A percentile compares a stretch with the other conserved stretches of the same genome.
Evolutionary conservation across 2,329 filamentous ascomycete species (phyloP).

Genomic region (Ceratocystis variospora): DNA sequence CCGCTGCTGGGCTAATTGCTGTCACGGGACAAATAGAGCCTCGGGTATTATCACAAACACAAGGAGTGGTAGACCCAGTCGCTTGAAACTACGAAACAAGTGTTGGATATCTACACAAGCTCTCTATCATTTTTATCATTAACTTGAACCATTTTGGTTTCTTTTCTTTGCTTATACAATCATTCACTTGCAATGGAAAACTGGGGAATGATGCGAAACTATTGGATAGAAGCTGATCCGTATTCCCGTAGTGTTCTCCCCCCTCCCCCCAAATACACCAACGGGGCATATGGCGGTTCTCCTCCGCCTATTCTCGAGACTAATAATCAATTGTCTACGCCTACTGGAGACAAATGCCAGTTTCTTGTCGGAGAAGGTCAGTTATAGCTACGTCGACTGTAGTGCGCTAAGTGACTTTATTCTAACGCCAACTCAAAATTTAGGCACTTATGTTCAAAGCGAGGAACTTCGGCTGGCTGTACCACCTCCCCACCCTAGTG

Average conservation of each 20-base stretch:
- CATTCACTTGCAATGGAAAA: conserved; percentile 11
- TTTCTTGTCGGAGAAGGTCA: conserved; percentile 86
- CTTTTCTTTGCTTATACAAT: neutral
- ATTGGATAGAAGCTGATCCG: conserved; percentile 17
- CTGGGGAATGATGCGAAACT: conserved; percentile 15
- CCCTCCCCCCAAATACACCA: conserved; percentile 72
- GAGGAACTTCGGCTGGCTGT: conserved; percentile 88
- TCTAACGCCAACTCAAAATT: neutral
- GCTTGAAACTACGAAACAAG: neutral
- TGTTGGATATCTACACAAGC: neutral
- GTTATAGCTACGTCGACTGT: neutral
- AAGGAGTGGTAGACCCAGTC: neutral
- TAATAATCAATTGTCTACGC: conserved; percentile 74
- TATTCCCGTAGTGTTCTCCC: conserved; percentile 54
- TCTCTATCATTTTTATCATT: neutral
- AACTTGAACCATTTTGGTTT: neutral
- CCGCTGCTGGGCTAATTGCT: neutral
- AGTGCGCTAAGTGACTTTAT: neutral
- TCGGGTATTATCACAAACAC: neutral
- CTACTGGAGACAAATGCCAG: conserved; percentile 70
- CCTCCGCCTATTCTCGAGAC: conserved; percentile 70
- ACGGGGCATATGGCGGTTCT: conserved; percentile 51
- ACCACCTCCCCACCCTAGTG: conserved; percentile 87
- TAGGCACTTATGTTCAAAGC: conserved; percentile 77
- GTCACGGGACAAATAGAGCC: neutral